phyloP scores from a whole-genome alignment of 495 filamentous ascomycete genomes.

The Bacidia rubella region DNA sequence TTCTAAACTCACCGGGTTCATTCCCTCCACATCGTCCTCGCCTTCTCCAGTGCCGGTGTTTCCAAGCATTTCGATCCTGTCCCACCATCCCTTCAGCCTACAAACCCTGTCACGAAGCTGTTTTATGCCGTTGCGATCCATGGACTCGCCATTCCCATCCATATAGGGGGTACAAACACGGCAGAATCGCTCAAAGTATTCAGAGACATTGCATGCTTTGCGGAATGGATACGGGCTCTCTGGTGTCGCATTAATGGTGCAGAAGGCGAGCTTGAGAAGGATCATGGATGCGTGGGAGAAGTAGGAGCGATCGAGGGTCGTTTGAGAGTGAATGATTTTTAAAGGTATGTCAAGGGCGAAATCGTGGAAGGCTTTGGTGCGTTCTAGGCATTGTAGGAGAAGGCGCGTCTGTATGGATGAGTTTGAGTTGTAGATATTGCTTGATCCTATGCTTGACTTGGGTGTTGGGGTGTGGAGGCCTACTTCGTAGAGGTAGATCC shows the following conservation, averaged over 20 bases:
- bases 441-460: not conserved
- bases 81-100: not conserved
- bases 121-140: not conserved
- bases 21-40: too few relatives aligned
- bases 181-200: not conserved
- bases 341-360: not conserved
- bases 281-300: constrained; percentile 1
- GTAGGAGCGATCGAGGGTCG: not conserved
- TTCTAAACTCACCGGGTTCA: too few relatives aligned
- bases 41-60: too few relatives aligned
- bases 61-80: not conserved
- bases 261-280: constrained; percentile 4
- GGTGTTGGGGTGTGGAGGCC: not conserved
- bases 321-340: not conserved
- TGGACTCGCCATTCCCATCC: not conserved
- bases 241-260: not conserved
- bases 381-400: constrained; percentile 5
- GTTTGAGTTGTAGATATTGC: not conserved
- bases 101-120: not conserved
- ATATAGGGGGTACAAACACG: not conserved
- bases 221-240: constrained; percentile 4
- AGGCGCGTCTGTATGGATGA: not conserved
- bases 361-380: constrained; percentile 6
- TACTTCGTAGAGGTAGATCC: constrained; percentile 6
- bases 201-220: not conserved